phyloP scores from a whole-genome alignment of 257 asterid genomes.

The Knoxia roxburghii region DNA sequence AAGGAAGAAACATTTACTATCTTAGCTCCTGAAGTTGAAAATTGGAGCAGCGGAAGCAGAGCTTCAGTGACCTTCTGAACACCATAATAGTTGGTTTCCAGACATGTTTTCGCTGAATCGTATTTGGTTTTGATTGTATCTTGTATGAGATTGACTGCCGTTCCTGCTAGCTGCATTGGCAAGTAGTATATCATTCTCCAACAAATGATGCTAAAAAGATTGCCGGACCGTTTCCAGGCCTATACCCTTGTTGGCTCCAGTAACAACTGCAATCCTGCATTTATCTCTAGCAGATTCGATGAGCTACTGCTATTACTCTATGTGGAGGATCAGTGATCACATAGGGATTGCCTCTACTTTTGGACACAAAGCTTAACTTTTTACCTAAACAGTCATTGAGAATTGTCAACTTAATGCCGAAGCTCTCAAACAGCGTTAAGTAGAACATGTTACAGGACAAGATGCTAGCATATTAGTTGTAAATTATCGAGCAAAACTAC shows the following conservation, averaged over 20 bases:
- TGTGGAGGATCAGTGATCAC: background rate
- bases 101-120: conserved; percentile 50
- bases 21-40: conserved; percentile 56
- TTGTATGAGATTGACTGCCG: conserved; percentile 44
- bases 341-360: background rate
- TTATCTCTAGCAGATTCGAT: background rate
- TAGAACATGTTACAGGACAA: background rate
- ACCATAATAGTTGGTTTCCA: conserved; percentile 69
- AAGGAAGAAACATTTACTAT: conserved; percentile 68
- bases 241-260: conserved; percentile 90
- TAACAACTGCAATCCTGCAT: conserved; percentile 68
- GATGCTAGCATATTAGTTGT: too few species aligned
- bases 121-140: conserved; percentile 51
- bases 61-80: conserved; percentile 67
- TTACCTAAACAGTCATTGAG: background rate
- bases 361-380: too few species aligned
- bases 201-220: background rate
- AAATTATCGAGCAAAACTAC: background rate
- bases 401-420: background rate
- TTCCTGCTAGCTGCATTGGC: conserved; percentile 61
- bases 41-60: conserved; percentile 60
- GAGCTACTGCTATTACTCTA: background rate
- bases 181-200: background rate
- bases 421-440: background rate
- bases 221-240: conserved; percentile 70